Evolutionary conservation across 2,329 filamentous ascomycete species (phyloP).

Genomic region (Endocalyx cinctus): DNA sequence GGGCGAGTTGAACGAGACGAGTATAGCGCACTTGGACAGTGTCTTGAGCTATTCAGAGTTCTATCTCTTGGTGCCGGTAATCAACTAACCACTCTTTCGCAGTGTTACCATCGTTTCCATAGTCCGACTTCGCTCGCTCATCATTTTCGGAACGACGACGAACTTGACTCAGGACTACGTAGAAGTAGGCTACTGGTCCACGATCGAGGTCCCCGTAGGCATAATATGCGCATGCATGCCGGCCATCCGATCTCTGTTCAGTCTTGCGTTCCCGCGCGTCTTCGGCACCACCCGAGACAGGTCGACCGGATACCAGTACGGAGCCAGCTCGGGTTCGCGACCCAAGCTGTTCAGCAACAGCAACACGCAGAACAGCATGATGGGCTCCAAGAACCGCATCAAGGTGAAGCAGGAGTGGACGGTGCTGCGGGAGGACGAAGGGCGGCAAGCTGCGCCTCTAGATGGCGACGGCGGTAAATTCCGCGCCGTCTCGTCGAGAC

Average conservation of each 20-base stretch:
- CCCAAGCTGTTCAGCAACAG: too few species aligned
- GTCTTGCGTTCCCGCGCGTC: slow-evolving; percentile 20
- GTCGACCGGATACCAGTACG: slow-evolving; percentile 10
- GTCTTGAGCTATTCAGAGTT: too few species aligned
- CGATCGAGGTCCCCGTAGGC: slow-evolving; percentile 28
- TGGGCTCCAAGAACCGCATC: slow-evolving; percentile 15
- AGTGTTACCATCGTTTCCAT: slow-evolving; percentile 26
- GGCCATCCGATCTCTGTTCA: slow-evolving; percentile 25
- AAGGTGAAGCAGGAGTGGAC: slow-evolving; percentile 26
- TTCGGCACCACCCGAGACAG: slow-evolving; percentile 19
- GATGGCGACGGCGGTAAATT: too few species aligned
- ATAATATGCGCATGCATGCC: slow-evolving; percentile 30
- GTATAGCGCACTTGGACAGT: too few species aligned
- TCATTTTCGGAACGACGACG: slow-evolving; percentile 17
- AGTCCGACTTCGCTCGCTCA: slow-evolving; percentile 23
- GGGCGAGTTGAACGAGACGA: too few species aligned
- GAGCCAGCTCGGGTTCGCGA: slow-evolving; percentile 6
- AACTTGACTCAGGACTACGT: slow-evolving; percentile 28
- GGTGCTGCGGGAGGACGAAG: slow-evolving; percentile 16
- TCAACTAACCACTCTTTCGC: neutral
- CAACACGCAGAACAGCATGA: neutral
- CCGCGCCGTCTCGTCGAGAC: too few species aligned
- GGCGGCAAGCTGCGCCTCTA: too few species aligned
- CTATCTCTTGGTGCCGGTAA: too few species aligned
- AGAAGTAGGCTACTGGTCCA: slow-evolving; percentile 27